Evolutionary conservation across 2,329 filamentous ascomycete species (phyloP).

Genomic region (Nigrospora oryzae): DNA sequence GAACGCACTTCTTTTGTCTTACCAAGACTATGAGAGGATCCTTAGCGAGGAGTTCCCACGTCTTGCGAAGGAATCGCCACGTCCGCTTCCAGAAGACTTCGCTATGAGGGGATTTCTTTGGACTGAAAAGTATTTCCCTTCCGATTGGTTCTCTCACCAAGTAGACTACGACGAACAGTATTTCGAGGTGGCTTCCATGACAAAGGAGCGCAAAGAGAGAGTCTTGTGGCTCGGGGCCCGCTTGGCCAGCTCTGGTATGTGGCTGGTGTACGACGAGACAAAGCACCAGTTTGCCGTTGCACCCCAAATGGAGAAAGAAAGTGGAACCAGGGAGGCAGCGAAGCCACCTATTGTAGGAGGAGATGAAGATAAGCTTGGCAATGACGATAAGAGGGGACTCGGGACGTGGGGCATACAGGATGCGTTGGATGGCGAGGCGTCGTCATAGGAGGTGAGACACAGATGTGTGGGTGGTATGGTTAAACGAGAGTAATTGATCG

Average conservation of each 20-base stretch:
- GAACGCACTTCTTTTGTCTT: slow-evolving; percentile 25
- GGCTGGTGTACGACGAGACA: slow-evolving; percentile 34
- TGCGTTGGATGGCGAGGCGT: no score
- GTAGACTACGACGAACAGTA: slow-evolving; percentile 61
- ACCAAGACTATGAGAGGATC: slow-evolving; percentile 23
- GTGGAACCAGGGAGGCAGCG: no score
- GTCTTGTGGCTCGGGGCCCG: slow-evolving; percentile 48
- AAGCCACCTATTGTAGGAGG: no score
- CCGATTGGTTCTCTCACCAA: slow-evolving; percentile 50
- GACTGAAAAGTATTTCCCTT: slow-evolving; percentile 46
- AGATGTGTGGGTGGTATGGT: no score
- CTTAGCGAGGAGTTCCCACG: slow-evolving; percentile 20
- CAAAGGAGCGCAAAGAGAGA: slow-evolving; percentile 44
- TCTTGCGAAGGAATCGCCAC: slow-evolving; percentile 29
- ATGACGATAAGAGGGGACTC: no score
- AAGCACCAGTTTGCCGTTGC: background rate
- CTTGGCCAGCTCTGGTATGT: slow-evolving; percentile 32
- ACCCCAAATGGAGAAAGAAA: no score
- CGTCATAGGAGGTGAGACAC: no score
- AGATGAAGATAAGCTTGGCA: no score
- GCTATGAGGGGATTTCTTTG: slow-evolving; percentile 56
- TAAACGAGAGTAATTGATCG: no score
- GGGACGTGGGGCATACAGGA: no score
- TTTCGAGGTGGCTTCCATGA: slow-evolving; percentile 52
- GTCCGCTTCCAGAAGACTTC: slow-evolving; percentile 62